Evolutionary conservation across 169 alveolate species (phyloP).

Genomic region (Eimeria brunetti): DNA sequence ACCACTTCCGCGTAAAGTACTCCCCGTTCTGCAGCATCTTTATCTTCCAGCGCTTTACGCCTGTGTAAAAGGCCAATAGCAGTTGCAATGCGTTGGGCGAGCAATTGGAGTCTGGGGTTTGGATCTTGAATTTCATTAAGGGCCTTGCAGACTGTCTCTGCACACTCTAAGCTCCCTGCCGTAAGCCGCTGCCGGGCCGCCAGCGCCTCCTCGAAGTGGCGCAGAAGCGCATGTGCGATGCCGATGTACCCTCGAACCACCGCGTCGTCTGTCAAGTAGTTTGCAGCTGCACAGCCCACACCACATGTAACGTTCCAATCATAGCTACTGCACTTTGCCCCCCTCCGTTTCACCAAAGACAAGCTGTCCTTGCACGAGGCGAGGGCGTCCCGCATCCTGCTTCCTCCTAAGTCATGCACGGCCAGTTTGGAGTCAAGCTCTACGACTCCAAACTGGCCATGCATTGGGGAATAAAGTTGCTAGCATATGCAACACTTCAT

Average conservation of each 20-base stretch:
- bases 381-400: neutral
- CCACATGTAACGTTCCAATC: neutral
- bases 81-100: constrained; percentile 37
- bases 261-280: neutral
- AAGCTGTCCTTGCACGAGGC: neutral
- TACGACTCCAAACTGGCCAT: neutral
- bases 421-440: neutral
- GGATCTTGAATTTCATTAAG: neutral
- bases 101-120: neutral
- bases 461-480: neutral
- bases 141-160: constrained; percentile 58
- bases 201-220: constrained; percentile 61
- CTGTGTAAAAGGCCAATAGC: constrained; percentile 45
- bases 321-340: neutral
- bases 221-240: constrained; percentile 54
- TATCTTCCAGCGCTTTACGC: constrained; percentile 24
- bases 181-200: constrained; percentile 60
- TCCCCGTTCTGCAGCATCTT: constrained; percentile 12
- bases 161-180: constrained; percentile 48
- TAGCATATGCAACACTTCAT: neutral
- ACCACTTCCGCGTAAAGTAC: constrained; percentile 17
- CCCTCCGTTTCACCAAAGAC: neutral
- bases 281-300: constrained; percentile 1
- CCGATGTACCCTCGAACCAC: constrained; percentile 38
- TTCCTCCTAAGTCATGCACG: neutral